Percentiles rank a stretch among this genome's conserved stretches.
Conservation (phyloP, 2,329 filamentous ascomycete species). For the Botrytis tulipae region DNA sequence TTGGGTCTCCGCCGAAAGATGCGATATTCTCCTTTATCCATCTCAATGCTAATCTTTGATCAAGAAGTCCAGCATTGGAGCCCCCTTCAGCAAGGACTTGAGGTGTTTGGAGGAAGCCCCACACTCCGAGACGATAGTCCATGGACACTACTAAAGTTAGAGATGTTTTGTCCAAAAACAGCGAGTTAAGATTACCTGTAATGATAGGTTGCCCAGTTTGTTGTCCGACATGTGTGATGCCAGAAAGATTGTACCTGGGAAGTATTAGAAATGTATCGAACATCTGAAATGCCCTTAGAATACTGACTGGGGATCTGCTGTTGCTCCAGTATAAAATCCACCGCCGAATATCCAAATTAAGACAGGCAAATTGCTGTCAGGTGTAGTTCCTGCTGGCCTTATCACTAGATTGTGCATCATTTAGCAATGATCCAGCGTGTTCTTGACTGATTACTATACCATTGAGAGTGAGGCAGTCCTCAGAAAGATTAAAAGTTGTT, state of each 20-base stretch:
- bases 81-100: conserved; percentile 49
- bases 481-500: conserved; percentile 43
- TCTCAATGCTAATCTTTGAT: conserved; percentile 54
- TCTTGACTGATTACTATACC: conserved; percentile 24
- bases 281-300: background rate
- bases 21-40: conserved; percentile 60
- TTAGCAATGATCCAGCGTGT: background rate
- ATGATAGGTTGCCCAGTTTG: conserved; percentile 53
- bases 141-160: conserved; percentile 46
- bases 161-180: background rate
- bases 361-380: conserved; percentile 42
- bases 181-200: conserved; percentile 37
- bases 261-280: background rate
- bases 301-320: conserved; percentile 47
- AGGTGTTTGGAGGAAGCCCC: conserved; percentile 66
- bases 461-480: conserved; percentile 49
- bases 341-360: conserved; percentile 59
- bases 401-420: conserved; percentile 38
- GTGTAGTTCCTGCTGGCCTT: conserved; percentile 41
- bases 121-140: conserved; percentile 60
- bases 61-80: conserved; percentile 65
- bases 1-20: conserved; percentile 44
- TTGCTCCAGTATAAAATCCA: conserved; percentile 51
- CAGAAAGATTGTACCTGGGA: conserved; percentile 58
- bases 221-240: conserved; percentile 55